A percentile compares a stretch with the other conserved stretches of the same genome.
Evolutionary conservation across 768 basidiomycete species (phyloP).

Genomic region (Pulveroboletus sp.): DNA sequence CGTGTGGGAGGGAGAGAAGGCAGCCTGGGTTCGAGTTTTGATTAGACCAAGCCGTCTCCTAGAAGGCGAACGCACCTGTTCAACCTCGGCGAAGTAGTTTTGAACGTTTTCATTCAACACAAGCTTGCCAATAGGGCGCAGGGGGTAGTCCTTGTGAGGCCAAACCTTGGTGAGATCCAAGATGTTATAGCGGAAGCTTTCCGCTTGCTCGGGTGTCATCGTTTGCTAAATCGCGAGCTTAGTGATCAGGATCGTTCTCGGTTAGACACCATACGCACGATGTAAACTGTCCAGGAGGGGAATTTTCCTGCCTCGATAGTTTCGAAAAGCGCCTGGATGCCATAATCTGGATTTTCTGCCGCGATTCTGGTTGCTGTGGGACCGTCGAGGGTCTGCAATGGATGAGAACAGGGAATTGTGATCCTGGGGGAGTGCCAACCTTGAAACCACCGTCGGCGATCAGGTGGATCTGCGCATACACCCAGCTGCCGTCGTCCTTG

Average conservation of each 20-base stretch:
- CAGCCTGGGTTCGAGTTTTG: conserved; percentile 38
- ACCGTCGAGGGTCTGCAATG: conserved; percentile 59
- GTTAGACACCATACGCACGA: conserved; percentile 43
- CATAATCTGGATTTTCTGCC: conserved; percentile 82
- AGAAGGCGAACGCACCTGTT: conserved; percentile 58
- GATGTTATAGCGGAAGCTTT: conserved; percentile 85
- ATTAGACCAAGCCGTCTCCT: conserved; percentile 5
- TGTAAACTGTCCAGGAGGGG: conserved; percentile 86
- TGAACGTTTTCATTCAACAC: conserved; percentile 72
- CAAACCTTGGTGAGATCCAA: conserved; percentile 90
- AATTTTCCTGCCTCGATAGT: conserved; percentile 75
- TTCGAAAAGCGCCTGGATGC: conserved; percentile 71
- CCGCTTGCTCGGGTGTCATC: conserved; percentile 89
- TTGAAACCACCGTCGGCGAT: conserved; percentile 77
- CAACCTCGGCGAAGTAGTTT: conserved; percentile 94
- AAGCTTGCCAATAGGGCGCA: conserved; percentile 82
- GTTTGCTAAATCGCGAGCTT: conserved; percentile 56
- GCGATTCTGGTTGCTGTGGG: conserved; percentile 61
- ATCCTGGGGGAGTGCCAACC: conserved; percentile 33
- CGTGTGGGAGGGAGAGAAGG: conserved; percentile 85
- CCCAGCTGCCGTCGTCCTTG: conserved; percentile 78
- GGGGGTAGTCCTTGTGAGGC: conserved; percentile 84
- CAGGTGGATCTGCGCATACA: conserved; percentile 85
- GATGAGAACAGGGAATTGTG: not conserved
- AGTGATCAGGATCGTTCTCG: not conserved